Conservation (phyloP, 2,329 filamentous ascomycete genomes). For the Alternaria rosae region DNA sequence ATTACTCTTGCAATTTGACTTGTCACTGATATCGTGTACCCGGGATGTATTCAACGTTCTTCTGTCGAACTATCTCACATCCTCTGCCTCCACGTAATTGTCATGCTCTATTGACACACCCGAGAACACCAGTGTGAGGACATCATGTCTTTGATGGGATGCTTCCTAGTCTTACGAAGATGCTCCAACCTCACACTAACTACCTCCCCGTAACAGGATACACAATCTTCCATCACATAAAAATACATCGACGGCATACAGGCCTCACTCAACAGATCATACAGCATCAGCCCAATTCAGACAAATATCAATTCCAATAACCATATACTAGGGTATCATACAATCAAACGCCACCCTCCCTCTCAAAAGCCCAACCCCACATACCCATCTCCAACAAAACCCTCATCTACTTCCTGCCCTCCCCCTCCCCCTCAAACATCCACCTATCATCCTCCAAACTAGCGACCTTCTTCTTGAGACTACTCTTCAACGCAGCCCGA, state of each 20-base stretch:
- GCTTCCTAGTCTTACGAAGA: neutral
- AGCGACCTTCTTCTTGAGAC: constrained; percentile 74
- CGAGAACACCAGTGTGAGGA: neutral
- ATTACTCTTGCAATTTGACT: neutral
- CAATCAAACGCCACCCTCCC: neutral
- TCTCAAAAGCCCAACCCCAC: neutral
- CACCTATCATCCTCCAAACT: constrained; percentile 83
- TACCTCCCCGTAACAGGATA: neutral
- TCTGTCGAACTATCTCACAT: neutral
- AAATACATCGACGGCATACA: neutral
- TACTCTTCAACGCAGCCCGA: constrained; percentile 63
- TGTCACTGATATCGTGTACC: neutral
- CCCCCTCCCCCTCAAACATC: constrained; percentile 79
- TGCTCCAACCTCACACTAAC: neutral
- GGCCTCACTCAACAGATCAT: neutral
- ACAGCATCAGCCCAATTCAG: neutral
- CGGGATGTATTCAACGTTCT: no score
- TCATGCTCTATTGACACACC: neutral
- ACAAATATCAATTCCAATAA: neutral
- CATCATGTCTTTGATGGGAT: neutral
- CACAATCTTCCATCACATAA: neutral
- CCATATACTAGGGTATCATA: constrained; percentile 5
- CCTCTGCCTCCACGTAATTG: neutral
- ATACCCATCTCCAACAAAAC: neutral
- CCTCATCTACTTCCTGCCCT: constrained; percentile 18